phyloP scores from a whole-genome alignment of 805 yeast genomes.

The Lipomyces japonicus region DNA sequence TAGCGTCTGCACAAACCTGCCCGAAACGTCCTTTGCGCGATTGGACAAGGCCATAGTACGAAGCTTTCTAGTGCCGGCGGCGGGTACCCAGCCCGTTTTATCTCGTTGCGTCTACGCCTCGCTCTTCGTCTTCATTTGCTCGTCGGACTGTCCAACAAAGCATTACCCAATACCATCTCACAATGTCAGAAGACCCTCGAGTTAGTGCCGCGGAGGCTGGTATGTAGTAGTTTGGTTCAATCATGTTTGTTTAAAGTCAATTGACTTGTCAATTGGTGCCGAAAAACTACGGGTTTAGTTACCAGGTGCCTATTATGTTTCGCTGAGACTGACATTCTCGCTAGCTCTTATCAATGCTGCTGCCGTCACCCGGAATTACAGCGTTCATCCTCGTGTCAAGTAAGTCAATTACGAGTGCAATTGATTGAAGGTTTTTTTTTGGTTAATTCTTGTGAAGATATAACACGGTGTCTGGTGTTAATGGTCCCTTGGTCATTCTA shows the following conservation, averaged over 20 bases:
- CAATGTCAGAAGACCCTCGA: slow-evolving; percentile 29
- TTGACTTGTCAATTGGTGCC: not conserved
- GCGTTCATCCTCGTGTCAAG: slow-evolving; percentile 32
- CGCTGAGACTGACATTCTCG: slow-evolving; percentile 1
- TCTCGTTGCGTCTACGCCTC: slow-evolving; percentile 9
- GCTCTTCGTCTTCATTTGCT: slow-evolving; percentile 8
- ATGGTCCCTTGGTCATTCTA: slow-evolving; percentile 93
- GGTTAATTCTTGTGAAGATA: slow-evolving; percentile 48
- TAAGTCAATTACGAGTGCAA: slow-evolving; percentile 7
- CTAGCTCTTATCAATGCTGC: slow-evolving; percentile 31
- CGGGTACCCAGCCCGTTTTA: too few relatives aligned
- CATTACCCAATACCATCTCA: not conserved
- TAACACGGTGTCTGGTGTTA: slow-evolving; percentile 97
- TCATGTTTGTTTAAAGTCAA: not conserved
- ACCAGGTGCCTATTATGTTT: not conserved
- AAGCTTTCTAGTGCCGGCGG: too few relatives aligned
- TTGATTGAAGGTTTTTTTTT: not conserved
- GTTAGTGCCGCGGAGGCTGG: slow-evolving; percentile 29
- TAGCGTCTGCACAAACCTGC: too few relatives aligned
- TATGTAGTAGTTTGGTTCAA: slow-evolving; percentile 11
- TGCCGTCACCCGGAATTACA: slow-evolving; percentile 32
- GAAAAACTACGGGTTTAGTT: not conserved
- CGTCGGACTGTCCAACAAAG: not conserved
- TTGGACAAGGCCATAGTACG: too few relatives aligned
- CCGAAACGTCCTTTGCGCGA: too few relatives aligned